Evolutionary conservation across 2,329 filamentous ascomycete species (phyloP).

Genomic region (Nigrospora osmanthi): DNA sequence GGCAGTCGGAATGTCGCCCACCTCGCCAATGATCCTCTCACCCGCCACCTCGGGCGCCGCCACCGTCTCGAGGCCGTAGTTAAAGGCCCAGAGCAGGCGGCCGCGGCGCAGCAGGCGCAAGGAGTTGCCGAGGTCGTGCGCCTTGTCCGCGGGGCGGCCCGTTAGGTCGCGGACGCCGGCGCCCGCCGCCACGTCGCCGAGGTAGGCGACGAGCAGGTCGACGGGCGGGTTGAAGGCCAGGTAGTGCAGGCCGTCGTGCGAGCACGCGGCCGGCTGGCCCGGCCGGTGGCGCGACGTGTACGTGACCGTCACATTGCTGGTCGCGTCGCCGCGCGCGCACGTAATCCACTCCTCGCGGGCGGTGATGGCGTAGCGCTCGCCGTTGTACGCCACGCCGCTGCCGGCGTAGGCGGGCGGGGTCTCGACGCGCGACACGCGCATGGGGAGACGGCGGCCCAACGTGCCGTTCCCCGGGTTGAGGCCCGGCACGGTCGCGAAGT

Average conservation of each 20-base stretch:
- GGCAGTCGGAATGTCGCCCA: slow-evolving; percentile 9
- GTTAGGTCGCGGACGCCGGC: slow-evolving; percentile 8
- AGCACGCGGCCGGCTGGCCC: slow-evolving; percentile 11
- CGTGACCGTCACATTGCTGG: slow-evolving; percentile 8
- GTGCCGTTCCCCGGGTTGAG: slow-evolving; percentile 10
- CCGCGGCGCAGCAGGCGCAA: slow-evolving; percentile 9
- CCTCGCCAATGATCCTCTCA: slow-evolving; percentile 6
- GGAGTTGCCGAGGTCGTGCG: slow-evolving; percentile 8
- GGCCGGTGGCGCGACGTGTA: slow-evolving; percentile 11
- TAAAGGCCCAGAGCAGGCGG: slow-evolving; percentile 13
- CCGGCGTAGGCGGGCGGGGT: slow-evolving; percentile 11
- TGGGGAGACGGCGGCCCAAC: slow-evolving; percentile 9
- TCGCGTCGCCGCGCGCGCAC: slow-evolving; percentile 7
- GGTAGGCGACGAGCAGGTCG: slow-evolving; percentile 11
- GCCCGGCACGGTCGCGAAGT: slow-evolving; percentile 10
- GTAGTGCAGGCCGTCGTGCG: no score
- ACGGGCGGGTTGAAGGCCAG: slow-evolving; percentile 13
- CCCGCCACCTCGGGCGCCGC: slow-evolving; percentile 4
- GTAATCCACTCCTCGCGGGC: slow-evolving; percentile 12
- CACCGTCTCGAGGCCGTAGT: slow-evolving; percentile 11
- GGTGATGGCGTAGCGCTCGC: slow-evolving; percentile 9
- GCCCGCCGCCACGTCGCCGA: slow-evolving; percentile 9
- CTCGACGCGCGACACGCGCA: slow-evolving; percentile 14
- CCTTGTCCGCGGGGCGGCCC: slow-evolving; percentile 7
- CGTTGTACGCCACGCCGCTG: slow-evolving; percentile 9